A percentile compares a stretch with the other conserved stretches of the same genome.
Conservation (phyloP, 352 stramenopile species). For the Phytopythium kandeliae region DNA sequence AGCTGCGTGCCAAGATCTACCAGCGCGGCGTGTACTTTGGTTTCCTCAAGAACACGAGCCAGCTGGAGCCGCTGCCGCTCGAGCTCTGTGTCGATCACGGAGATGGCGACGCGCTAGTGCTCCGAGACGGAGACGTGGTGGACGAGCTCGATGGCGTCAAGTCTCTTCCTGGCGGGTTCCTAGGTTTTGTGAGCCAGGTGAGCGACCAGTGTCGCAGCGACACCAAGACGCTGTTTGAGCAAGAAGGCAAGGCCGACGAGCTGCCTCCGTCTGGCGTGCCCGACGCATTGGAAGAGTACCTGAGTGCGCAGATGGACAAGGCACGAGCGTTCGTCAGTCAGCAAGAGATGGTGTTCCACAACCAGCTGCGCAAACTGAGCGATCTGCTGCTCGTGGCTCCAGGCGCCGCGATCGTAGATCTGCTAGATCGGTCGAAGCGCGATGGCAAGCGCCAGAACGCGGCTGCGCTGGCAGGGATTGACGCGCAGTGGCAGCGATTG, state of each 20-base stretch:
- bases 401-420: conserved; percentile 30
- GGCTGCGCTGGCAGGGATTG: conserved; percentile 18
- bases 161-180: conserved; percentile 21
- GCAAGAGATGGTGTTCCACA: conserved; percentile 46
- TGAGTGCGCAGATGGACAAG: conserved; percentile 56
- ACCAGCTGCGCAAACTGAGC: conserved; percentile 57
- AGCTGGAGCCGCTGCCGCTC: conserved; percentile 33
- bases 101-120: conserved; percentile 5
- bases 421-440: conserved; percentile 19
- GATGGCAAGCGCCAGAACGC: conserved; percentile 9
- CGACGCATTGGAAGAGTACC: conserved; percentile 66
- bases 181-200: conserved; percentile 56
- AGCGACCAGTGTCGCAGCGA: conserved; percentile 49
- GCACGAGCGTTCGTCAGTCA: conserved; percentile 41
- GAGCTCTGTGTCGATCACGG: conserved; percentile 17
- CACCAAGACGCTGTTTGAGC: conserved; percentile 40
- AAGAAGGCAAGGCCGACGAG: conserved; percentile 66
- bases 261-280: conserved; percentile 54
- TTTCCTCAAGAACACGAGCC: conserved; percentile 44
- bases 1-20: conserved; percentile 55
- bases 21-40: conserved; percentile 58
- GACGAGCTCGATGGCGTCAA: conserved; percentile 27
- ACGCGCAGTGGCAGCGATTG: conserved; percentile 28
- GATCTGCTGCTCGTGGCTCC: conserved; percentile 54
- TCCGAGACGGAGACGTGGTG: conserved; percentile 37